Evolutionary conservation across 164 flowering plant genomes (phyloP).

Genomic region (Saururus chinensis): DNA sequence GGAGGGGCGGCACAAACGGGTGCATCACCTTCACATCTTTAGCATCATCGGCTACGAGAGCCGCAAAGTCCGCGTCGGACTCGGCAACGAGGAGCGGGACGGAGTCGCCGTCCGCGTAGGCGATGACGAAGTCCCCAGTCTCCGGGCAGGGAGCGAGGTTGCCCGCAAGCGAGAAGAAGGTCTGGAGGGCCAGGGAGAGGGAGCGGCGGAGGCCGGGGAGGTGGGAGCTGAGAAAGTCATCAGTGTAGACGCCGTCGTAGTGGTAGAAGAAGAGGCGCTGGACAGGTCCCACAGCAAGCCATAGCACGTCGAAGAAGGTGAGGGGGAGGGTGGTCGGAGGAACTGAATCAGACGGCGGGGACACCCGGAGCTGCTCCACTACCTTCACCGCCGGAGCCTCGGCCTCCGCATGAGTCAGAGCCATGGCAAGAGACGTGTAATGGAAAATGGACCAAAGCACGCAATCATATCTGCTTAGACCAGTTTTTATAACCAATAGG

Average conservation of each 20-base stretch:
- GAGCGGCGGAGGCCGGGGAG: constrained; percentile 29
- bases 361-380: neutral
- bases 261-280: constrained; percentile 10
- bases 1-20: constrained; percentile 2
- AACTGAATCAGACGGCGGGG: constrained; percentile 9
- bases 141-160: constrained; percentile 15
- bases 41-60: neutral
- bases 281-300: neutral
- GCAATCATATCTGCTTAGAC: too few relatives aligned
- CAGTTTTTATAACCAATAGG: too few relatives aligned
- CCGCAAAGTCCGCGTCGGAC: neutral
- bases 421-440: neutral
- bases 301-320: constrained; percentile 9
- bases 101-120: constrained; percentile 24
- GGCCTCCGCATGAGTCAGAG: neutral
- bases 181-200: constrained; percentile 31
- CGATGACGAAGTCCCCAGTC: constrained; percentile 12
- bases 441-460: too few relatives aligned
- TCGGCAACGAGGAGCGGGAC: constrained; percentile 16
- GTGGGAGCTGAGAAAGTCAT: constrained; percentile 15
- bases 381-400: constrained; percentile 10
- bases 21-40: neutral
- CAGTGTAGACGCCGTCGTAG: constrained; percentile 5
- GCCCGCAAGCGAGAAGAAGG: constrained; percentile 35
- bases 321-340: constrained; percentile 3